Conservation (phyloP, 345 rosid genomes). For the Conringia planisiliqua region DNA sequence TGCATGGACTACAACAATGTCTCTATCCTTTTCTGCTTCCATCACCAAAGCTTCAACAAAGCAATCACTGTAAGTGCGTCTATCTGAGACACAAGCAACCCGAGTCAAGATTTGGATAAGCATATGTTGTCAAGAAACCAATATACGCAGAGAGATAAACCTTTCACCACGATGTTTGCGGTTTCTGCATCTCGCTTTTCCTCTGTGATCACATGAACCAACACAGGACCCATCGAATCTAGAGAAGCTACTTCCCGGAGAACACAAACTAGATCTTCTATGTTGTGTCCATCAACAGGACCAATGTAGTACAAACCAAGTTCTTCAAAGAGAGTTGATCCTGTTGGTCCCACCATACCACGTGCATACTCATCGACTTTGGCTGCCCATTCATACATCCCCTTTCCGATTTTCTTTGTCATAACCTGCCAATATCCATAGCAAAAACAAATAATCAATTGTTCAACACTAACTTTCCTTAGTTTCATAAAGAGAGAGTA, state of each 20-base stretch:
- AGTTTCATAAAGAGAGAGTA: background rate
- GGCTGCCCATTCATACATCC: constrained; percentile 92
- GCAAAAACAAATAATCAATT: background rate
- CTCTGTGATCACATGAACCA: constrained; percentile 86
- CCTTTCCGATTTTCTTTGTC: constrained; percentile 77
- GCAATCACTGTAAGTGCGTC: constrained; percentile 76
- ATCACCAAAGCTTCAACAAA: constrained; percentile 68
- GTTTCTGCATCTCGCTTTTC: constrained; percentile 43
- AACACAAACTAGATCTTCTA: constrained; percentile 77
- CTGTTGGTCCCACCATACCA: constrained; percentile 90
- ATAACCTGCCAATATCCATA: constrained; percentile 47
- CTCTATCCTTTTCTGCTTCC: constrained; percentile 86
- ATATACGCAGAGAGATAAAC: constrained; percentile 26
- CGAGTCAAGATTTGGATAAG: constrained; percentile 6
- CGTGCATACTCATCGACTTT: constrained; percentile 97
- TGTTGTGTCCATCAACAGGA: constrained; percentile 92
- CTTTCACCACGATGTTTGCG: constrained; percentile 37
- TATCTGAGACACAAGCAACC: constrained; percentile 29
- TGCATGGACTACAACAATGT: constrained; percentile 75
- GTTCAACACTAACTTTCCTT: background rate
- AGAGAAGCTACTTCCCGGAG: constrained; percentile 76
- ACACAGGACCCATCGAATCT: constrained; percentile 88
- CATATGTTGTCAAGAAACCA: background rate
- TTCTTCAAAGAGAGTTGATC: constrained; percentile 92
- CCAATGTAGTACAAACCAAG: constrained; percentile 91